Conservation (phyloP, 1,284 basidiomycete species). For the Singerocomus inundabilis region DNA sequence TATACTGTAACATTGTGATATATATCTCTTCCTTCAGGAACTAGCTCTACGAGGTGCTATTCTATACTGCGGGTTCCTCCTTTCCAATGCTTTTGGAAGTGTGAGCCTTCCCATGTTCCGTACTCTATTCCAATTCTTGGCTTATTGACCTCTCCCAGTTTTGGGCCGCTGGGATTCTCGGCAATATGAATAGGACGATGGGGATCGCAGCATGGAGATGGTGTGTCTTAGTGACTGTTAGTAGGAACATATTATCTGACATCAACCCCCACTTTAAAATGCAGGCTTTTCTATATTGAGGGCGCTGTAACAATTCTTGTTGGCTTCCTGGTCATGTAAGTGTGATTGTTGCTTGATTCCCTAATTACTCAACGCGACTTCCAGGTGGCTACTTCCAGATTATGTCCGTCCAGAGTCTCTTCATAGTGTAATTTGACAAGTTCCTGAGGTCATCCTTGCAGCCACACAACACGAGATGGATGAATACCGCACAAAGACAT, state of each 20-base stretch:
- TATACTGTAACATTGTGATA: neutral
- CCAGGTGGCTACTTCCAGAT: constrained; percentile 53
- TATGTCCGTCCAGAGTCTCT: constrained; percentile 40
- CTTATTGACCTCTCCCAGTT: constrained; percentile 36
- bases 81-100: constrained; percentile 75
- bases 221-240: constrained; percentile 33
- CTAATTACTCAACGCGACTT: neutral
- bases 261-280: neutral
- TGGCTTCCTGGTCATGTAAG: constrained; percentile 56
- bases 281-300: no score
- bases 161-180: constrained; percentile 68
- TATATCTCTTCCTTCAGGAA: constrained; percentile 40
- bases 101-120: constrained; percentile 38
- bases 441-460: constrained; percentile 20
- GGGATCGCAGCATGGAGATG: constrained; percentile 75
- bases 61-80: constrained; percentile 65
- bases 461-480: constrained; percentile 68
- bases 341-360: neutral
- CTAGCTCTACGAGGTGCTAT: constrained; percentile 68
- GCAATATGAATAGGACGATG: constrained; percentile 62
- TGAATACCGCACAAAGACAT: constrained; percentile 56
- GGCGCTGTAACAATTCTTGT: constrained; percentile 54
- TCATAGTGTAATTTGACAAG: neutral
- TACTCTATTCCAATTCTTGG: constrained; percentile 3
- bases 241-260: neutral